Evolutionary conservation across 2,329 filamentous ascomycete genomes (phyloP), one percentile per base, ranked within the genome.

Genomic region (Daldinia sp.): DNA sequence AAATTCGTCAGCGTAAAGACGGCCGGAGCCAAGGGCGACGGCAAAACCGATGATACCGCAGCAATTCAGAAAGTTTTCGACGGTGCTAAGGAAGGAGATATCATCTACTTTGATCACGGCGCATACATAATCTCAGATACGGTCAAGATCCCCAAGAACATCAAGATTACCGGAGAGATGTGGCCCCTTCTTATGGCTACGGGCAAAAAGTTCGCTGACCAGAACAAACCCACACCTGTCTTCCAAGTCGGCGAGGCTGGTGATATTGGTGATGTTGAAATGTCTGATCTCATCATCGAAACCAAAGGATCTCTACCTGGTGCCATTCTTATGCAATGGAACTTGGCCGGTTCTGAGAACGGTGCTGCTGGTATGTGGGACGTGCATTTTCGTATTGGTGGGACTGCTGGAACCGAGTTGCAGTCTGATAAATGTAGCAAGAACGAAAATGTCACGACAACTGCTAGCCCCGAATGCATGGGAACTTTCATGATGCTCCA

Each of bases 311-410:
- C 93, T 2, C 90, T 92, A 66, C 90, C 93, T 0, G 94, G 94
- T 68, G 94, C 93, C 15, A 92, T 97, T 73, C 85, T 97, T 74
- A 88, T 97, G 80, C 86, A 97, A 77, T 97, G 93, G 91, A 97
- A 97, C 78, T 82, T 97, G 39, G 87, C 87, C 41, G 89, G 87
- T 32, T 76, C 84, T 69, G 82, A 77, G 57, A 84, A 89, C 60
- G 93, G 92, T 47, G 85, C 87, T 1, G 89, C 88, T 17, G 94
- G 88, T 65, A 88, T 97, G 78, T 99, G 94, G 92, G 95, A 99
- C 73, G 89, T 94, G n/a, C 95, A 99, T 82, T 90, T 95, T 80
- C 92, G 95, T 73, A 87, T 99, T 71, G 94, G 93, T 71, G 95
- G 95, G 41, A 89, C 90, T 56, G 89, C 91, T 3, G 94, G 94